A percentile compares a stretch with the other conserved stretches of the same genome.
Evolutionary conservation across 2,329 filamentous ascomycete genomes (phyloP).

Genomic region (Penicillium sp.): DNA sequence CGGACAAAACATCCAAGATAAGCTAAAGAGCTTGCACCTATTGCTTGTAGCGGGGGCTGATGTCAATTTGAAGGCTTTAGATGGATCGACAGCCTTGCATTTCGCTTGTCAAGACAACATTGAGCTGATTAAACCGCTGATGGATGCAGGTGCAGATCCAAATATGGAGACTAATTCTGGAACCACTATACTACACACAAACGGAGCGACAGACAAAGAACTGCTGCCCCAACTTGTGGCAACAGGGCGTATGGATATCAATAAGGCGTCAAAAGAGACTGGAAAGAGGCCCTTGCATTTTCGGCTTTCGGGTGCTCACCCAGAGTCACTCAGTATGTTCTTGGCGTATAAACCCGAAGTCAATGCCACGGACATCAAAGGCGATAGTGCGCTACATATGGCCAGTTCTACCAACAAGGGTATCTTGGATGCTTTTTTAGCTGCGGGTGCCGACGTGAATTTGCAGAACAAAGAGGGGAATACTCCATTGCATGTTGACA

Average conservation of each 20-base stretch:
- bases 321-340: neutral
- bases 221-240: neutral
- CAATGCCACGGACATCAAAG: neutral
- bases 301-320: neutral
- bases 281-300: neutral
- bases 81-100: conserved; percentile 9
- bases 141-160: conserved; percentile 10
- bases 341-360: neutral
- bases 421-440: neutral
- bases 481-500: neutral
- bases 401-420: too few species aligned
- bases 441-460: neutral
- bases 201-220: neutral
- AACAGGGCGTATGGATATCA: neutral
- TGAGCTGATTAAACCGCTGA: neutral
- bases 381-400: neutral
- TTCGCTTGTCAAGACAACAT: neutral
- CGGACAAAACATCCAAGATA: neutral
- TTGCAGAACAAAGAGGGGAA: neutral
- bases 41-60: conserved; percentile 10
- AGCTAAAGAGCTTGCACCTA: neutral
- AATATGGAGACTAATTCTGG: conserved; percentile 5
- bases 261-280: neutral
- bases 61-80: neutral
- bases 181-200: neutral